Percentiles rank a stretch among this genome's conserved stretches.
Evolutionary conservation across 768 basidiomycete genomes (phyloP).

Genomic region (Porpolomopsis calyptriformis): DNA sequence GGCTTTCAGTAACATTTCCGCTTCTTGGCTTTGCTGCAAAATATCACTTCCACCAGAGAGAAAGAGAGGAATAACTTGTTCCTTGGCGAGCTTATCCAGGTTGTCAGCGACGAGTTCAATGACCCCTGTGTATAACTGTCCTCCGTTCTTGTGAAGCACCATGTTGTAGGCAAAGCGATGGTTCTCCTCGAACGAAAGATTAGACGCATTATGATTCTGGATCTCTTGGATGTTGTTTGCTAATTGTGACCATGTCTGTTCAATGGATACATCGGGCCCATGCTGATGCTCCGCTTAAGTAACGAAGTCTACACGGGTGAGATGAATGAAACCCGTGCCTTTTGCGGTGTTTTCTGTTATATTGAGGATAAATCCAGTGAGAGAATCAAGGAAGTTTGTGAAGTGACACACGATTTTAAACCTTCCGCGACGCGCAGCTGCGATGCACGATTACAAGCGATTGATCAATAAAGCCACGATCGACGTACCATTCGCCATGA

Average conservation of each 20-base stretch:
- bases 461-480: not conserved
- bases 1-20: constrained; percentile 76
- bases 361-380: not conserved
- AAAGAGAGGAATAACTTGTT: constrained; percentile 73
- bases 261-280: constrained; percentile 63
- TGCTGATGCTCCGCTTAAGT: constrained; percentile 34
- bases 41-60: constrained; percentile 61
- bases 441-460: not conserved
- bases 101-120: constrained; percentile 71
- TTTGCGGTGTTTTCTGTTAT: constrained; percentile 40
- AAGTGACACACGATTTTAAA: constrained; percentile 36
- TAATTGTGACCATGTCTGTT: constrained; percentile 76
- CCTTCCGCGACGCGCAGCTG: constrained; percentile 29
- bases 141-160: constrained; percentile 79
- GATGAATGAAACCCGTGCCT: constrained; percentile 20
- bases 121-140: constrained; percentile 79
- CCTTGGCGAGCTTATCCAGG: constrained; percentile 65
- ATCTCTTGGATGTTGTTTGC: constrained; percentile 86
- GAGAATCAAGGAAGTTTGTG: not conserved
- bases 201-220: constrained; percentile 84
- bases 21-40: constrained; percentile 70
- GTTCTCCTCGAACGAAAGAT: constrained; percentile 86
- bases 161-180: constrained; percentile 92
- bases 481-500: constrained; percentile 18
- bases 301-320: not conserved